Base-by-base conservation (phyloP, 176 grass and related monocot species). In the Eremochloa ophiuroides region DNA sequence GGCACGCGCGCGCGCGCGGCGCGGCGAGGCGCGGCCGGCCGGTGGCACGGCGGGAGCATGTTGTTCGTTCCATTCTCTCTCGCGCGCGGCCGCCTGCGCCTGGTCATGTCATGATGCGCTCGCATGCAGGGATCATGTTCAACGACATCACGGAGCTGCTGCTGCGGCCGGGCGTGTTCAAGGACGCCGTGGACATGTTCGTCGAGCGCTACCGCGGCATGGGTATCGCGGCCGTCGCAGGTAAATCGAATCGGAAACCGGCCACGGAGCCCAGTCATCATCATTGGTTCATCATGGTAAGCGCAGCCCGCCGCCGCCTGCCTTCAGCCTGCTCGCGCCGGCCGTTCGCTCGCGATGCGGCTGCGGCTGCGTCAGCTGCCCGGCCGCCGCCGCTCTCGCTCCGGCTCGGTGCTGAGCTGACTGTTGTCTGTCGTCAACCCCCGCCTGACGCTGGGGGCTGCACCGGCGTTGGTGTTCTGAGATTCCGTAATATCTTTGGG, bases 61-160 rank as follows among this genome's bases (percentile, higher is more conserved):
- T 0, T 20, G n/a, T 6, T 41, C 33, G 37, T 39, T 79, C 69
- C 27, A 28, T 4, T 42, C 46, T 66, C 37, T 18, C n/a, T n/a
- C n/a, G n/a, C n/a, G n/a, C 62, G 16, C 16, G 28, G 16, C 31
- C 62, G 62, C n/a, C n/a, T n/a, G n/a, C 1, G 23, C n/a, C 40
- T 38, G n/a, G n/a, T n/a, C n/a, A n/a, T n/a, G n/a, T n/a, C n/a
- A n/a, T n/a, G n/a, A n/a, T n/a, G n/a, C 43, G 50, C 11, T 3
- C 26, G 74, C 73, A 6, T 38, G 83, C 90, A 98, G 95, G 92
- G 55, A 98, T 98, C 90, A 95, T 94, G 92, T 98, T 98, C 88
- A 98, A 98, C 83, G 92, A 98, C 84, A 93, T 98, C 87, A 98
- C 95, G 51, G 73, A 82, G 71, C 72, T 98, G 66, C 80, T 98